phyloP scores from a whole-genome alignment of 2,329 filamentous ascomycete genomes.

The Berkeleyomyces rouxiae region DNA sequence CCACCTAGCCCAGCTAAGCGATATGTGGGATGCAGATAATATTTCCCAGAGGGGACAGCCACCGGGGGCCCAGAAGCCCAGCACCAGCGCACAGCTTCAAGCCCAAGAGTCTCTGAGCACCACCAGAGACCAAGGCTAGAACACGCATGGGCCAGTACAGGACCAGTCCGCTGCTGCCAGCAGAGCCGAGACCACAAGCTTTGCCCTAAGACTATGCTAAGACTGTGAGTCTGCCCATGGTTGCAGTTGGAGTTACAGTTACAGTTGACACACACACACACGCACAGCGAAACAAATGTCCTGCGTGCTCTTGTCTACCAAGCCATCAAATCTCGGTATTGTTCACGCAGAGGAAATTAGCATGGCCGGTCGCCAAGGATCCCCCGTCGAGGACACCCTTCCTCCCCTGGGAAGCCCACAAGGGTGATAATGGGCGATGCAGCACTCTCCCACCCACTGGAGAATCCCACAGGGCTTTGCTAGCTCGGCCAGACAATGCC shows the following conservation, averaged over 20 bases:
- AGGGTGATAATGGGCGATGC: no score
- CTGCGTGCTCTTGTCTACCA: background rate
- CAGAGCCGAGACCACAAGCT: background rate
- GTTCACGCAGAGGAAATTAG: background rate
- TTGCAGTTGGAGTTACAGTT: background rate
- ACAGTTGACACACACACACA: background rate
- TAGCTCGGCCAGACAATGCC: no score
- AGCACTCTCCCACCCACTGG: no score
- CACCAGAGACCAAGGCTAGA: no score
- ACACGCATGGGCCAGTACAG: background rate
- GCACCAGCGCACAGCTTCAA: background rate
- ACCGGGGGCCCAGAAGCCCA: background rate
- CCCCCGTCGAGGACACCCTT: background rate
- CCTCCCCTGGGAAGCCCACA: no score
- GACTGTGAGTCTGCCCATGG: background rate
- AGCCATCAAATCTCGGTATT: conserved; percentile 1
- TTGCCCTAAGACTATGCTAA: background rate
- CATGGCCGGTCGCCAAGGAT: background rate
- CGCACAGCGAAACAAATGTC: background rate
- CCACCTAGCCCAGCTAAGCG: background rate
- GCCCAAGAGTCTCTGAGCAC: no score
- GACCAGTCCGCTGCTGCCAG: background rate
- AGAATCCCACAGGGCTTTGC: no score
- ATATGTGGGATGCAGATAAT: no score
- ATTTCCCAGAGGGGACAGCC: no score